phyloP scores from a whole-genome alignment of 1,139 yeast genomes.

The Candida tetrigidarum region DNA sequence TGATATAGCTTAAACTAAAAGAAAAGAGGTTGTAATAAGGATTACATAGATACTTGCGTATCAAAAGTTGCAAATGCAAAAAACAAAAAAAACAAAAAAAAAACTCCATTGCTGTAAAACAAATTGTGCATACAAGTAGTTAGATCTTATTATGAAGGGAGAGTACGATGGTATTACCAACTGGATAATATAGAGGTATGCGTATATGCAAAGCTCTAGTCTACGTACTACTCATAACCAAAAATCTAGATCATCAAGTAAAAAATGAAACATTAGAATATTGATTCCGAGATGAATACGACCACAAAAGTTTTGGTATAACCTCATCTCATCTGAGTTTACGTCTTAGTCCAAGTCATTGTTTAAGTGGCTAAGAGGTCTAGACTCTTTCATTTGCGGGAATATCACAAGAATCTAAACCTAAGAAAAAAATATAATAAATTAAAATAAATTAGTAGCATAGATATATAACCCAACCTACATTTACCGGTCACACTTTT shows the following conservation, averaged over 20 bases:
- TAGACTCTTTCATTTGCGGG: no score
- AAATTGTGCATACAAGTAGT: not conserved
- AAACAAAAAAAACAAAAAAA: not conserved
- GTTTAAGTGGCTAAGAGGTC: no score
- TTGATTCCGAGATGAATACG: no score
- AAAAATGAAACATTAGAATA: no score
- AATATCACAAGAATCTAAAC: not conserved
- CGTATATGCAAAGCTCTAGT: no score
- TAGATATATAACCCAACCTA: not conserved
- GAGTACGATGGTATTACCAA: not conserved
- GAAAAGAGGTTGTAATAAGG: no score
- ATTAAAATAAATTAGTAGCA: not conserved
- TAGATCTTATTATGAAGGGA: not conserved
- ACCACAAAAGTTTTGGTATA: no score
- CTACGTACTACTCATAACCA: no score
- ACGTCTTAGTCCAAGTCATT: no score
- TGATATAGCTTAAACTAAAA: no score
- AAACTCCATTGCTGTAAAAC: not conserved
- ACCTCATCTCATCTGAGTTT: no score
- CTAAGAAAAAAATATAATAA: not conserved
- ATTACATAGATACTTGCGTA: conserved; percentile 1
- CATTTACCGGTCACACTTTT: not conserved
- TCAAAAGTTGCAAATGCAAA: conserved; percentile 3
- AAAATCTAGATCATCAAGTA: no score
- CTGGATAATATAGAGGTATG: not conserved